Evolutionary conservation across 441 rosid species (phyloP).

Genomic region (Manihot esculenta): DNA sequence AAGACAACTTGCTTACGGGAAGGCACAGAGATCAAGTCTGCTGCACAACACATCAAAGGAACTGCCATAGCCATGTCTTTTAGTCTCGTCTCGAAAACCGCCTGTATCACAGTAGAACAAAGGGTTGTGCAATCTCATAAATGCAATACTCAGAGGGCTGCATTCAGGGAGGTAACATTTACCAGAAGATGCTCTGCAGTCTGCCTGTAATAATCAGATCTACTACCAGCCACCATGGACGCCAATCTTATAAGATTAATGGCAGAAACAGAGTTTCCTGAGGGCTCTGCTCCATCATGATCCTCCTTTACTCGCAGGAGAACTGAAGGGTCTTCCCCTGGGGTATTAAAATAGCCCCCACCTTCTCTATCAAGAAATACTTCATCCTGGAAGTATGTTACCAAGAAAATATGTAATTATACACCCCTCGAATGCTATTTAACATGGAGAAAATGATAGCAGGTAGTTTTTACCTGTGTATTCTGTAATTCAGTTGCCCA

Average conservation of each 20-base stretch:
- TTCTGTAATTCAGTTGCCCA: constrained; percentile 84
- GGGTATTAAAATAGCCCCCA: constrained; percentile 86
- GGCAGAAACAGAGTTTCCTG: constrained; percentile 89
- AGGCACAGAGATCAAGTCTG: constrained; percentile 62
- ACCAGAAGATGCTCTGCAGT: constrained; percentile 84
- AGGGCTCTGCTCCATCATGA: constrained; percentile 97
- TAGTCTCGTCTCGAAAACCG: constrained; percentile 70
- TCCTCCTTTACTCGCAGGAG: constrained; percentile 94
- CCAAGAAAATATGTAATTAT: constrained; percentile 8
- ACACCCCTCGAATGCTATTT: neutral
- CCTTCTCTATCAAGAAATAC: constrained; percentile 83
- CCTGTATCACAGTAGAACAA: constrained; percentile 36
- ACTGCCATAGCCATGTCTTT: constrained; percentile 82
- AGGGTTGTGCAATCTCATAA: neutral
- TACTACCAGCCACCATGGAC: constrained; percentile 56
- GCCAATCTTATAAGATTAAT: constrained; percentile 81
- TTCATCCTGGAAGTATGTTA: constrained; percentile 57
- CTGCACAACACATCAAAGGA: constrained; percentile 90
- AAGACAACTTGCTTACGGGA: constrained; percentile 65
- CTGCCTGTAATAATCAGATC: constrained; percentile 54
- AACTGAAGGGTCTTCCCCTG: constrained; percentile 89
- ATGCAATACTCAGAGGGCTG: neutral
- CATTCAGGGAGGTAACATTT: constrained; percentile 3
- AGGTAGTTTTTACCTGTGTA: constrained; percentile 54
- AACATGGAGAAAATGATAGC: neutral